A percentile compares a stretch with the other conserved stretches of the same genome.
These are phyloP conservation scores for Aureobasidium sp. DNA, from an alignment of 2,329 filamentous ascomycete species.

Conservation along the genomic window DNA sequence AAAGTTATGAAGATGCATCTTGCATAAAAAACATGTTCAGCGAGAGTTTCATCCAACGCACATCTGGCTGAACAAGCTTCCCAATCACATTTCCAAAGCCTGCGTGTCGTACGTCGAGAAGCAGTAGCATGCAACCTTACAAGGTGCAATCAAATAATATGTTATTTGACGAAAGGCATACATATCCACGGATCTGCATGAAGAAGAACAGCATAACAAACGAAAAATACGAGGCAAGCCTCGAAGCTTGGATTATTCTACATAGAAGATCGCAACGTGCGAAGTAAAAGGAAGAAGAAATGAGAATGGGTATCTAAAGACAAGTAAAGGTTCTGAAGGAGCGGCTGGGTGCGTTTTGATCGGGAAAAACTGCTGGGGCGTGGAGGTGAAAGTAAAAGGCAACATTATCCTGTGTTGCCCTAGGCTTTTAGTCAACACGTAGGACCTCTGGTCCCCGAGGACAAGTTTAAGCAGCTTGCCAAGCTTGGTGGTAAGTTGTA, in stretches of 20 bases:
- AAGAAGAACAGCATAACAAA: not conserved
- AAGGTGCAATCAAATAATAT: not conserved
- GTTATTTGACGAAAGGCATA: not conserved
- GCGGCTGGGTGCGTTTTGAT: not conserved
- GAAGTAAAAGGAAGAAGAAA: not conserved
- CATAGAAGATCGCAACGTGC: constrained; percentile 2
- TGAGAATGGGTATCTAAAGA: constrained; percentile 8
- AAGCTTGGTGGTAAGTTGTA: constrained; percentile 21
- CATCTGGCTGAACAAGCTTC: no score
- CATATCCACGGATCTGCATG: not conserved
- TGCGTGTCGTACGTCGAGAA: no score
- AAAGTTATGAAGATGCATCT: no score
- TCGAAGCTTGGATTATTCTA: not conserved
- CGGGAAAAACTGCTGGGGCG: not conserved
- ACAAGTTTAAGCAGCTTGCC: constrained; percentile 1
- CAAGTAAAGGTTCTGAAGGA: not conserved
- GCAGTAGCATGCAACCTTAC: not conserved
- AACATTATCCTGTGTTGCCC: constrained; percentile 4
- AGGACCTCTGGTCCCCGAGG: not conserved
- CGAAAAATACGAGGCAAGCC: not conserved
- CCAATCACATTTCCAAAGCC: no score
- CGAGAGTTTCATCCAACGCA: no score
- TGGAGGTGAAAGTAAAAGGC: not conserved
- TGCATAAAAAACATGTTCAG: no score
- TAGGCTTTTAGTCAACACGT: not conserved